These are phyloP conservation scores for Salix caprea DNA, from an alignment of 345 rosid species.

Conservation along the genomic window DNA sequence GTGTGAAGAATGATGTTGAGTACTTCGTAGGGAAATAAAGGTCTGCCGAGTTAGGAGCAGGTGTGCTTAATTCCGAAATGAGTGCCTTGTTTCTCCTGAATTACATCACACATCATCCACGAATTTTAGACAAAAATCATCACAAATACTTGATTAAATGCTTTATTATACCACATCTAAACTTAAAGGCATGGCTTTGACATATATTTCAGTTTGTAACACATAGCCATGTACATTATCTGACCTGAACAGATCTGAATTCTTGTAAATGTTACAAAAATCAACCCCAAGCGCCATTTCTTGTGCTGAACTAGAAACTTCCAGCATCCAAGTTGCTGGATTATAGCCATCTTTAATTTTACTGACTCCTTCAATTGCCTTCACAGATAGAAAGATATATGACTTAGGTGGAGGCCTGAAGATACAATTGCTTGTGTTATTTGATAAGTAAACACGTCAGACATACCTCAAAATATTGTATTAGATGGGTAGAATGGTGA, in stretches of 20 bases:
- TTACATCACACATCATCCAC: neutral
- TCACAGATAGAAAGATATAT: neutral
- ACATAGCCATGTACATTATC: neutral
- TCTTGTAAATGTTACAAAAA: constrained; percentile 53
- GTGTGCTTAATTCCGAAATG: constrained; percentile 15
- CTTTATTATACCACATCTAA: neutral
- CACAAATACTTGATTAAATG: neutral
- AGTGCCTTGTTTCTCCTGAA: constrained; percentile 46
- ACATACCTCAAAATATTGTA: constrained; percentile 66
- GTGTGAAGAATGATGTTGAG: constrained; percentile 14
- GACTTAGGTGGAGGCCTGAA: neutral
- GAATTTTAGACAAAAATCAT: neutral
- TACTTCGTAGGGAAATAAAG: constrained; percentile 18
- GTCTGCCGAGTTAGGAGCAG: constrained; percentile 18
- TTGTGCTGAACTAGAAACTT: constrained; percentile 54
- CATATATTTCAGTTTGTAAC: neutral
- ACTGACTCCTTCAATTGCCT: constrained; percentile 55
- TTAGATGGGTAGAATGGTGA: constrained; percentile 50
- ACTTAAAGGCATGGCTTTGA: neutral
- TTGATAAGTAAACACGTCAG: neutral
- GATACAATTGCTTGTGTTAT: neutral
- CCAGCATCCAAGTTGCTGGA: constrained; percentile 95
- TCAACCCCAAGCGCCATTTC: constrained; percentile 57
- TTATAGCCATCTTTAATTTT: constrained; percentile 70
- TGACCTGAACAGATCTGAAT: constrained; percentile 60